Evolutionary conservation across 148 eudicot genomes (phyloP), one percentile per base, ranked within the genome.

Genomic region (Gaultheria prostrata): DNA sequence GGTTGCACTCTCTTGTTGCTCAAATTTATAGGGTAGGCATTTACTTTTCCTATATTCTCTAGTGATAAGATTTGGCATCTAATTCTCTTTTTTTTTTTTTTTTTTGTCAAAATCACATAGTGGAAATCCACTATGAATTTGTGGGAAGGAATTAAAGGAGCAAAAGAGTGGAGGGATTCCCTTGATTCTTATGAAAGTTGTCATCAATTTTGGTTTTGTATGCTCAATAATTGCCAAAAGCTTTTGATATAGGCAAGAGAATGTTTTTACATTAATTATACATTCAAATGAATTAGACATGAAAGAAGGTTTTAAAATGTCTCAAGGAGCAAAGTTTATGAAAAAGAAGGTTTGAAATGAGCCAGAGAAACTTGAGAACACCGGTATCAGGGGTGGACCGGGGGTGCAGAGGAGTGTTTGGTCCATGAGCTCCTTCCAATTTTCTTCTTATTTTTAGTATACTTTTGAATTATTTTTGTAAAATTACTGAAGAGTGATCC

Each of bases 41-140:
- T 75, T 70, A 70, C 82, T 82, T 1, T 24, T 26, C 30, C 71
- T 26, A 50, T 86, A 78, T 84, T 88, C 86, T 56, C 26, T 48
- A 63, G 20, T 43, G 86, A 86, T 88, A 83, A 86, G 82, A 48
- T 67, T 59, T 79, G 92, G 92, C 85, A 90, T 87, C 90, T 76
- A 10, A 90, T 81, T 89, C 73, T 33, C 26, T 46, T 30, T 15
- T 24, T 69, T 63, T 46, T 30, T 15, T 24, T 69, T 63, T 5
- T 39, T 39, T 83, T 81, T 77, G 82, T 13, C 78, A 75, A 17
- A 50, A 63, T 80, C 53, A 28, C 43, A 43, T 11, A 24, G 1
- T 26, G 53, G 17, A 78, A n/a, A n/a, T 49, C 28, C 26, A 9
- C 15, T 15, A 0, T 30, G 4, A 11, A 32, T 30, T 30, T 48